Base-by-base conservation (phyloP, 805 yeast genomes). In the Monosporozyma aerobia region DNA sequence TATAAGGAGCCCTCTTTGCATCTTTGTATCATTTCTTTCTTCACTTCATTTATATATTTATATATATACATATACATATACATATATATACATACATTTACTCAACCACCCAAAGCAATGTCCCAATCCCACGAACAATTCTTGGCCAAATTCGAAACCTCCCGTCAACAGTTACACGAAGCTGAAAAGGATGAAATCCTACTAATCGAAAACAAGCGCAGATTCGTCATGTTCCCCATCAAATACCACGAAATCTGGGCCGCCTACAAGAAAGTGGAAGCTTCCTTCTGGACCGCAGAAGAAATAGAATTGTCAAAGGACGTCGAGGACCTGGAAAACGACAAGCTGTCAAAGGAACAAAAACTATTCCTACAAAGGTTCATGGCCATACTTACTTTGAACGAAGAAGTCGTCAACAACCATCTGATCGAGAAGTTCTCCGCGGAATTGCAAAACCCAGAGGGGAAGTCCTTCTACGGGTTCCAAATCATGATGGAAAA, bases 401-500 rank as follows among this genome's bases (percentile, higher is more conserved):
- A 95, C 44, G 98, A 92, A 70, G 97, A 97, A 69, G 88, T 90
- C 60, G 97, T 92, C 60, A 90, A 90, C 69, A 96, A 90, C 76
- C 92, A 92, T 76, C 79, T 92, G 69, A 96, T 92, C 59, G 97
- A 92, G 75, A 89, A 94, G 70, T 90, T 92, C 76, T 84, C 95
- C 53, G 95, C 96, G 59, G 97, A 92, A 75, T 96, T 92, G 56
- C 97, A 92, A 74, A 75, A 85, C 60, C 94, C 99, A 54, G 99
- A 92, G 77, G 98, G 97, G 65, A 90, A 94, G 73, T 88, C 96
- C 73, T 90, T 92, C 78, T 92, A 92, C 72, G 98, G 98, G 49
- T 92, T 92, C 86, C 97, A 92, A 77, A 92, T 92, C 73, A 90
- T 90, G 97, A 90, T 92, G 94, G 98, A 92, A 76, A 92, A 92